These are phyloP conservation scores for Ogataea zsoltii DNA, from an alignment of 805 yeast genomes.

Conservation along the genomic window DNA sequence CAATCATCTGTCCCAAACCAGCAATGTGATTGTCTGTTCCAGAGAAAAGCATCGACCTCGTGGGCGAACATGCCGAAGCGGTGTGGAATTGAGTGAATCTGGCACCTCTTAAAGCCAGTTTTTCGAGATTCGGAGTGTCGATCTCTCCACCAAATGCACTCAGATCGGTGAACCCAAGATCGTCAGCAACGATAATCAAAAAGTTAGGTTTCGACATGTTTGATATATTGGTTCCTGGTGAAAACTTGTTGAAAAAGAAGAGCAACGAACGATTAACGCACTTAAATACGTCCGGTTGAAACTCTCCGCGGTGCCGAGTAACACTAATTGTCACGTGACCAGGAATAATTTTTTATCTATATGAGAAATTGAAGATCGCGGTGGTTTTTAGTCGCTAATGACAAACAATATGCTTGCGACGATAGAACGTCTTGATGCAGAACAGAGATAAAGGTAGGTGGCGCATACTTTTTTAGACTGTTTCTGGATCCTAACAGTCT, in stretches of 20 bases:
- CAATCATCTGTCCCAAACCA: constrained; percentile 60
- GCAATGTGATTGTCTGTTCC: constrained; percentile 66
- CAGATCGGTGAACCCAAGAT: constrained; percentile 59
- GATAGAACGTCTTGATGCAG: no score
- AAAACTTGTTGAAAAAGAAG: no score
- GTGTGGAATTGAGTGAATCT: constrained; percentile 61
- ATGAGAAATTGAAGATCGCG: no score
- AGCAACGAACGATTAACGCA: no score
- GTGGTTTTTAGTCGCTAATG: no score
- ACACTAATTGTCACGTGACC: not conserved
- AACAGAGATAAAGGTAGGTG: no score
- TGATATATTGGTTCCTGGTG: no score
- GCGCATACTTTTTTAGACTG: no score
- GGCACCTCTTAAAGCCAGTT: constrained; percentile 45
- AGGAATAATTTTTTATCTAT: not conserved
- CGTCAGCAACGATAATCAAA: constrained; percentile 59
- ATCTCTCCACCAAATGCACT: constrained; percentile 59
- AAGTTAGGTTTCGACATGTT: constrained; percentile 46
- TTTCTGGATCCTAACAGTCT: no score
- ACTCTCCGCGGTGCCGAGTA: not conserved
- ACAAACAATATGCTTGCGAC: no score
- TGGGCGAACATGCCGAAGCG: constrained; percentile 66
- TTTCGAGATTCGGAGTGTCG: constrained; percentile 51
- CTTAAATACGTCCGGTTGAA: no score
- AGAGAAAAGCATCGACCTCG: constrained; percentile 58